These are phyloP conservation scores for Diaporthe humulicola DNA, from an alignment of 2,329 filamentous ascomycete genomes.

Conservation along the genomic window DNA sequence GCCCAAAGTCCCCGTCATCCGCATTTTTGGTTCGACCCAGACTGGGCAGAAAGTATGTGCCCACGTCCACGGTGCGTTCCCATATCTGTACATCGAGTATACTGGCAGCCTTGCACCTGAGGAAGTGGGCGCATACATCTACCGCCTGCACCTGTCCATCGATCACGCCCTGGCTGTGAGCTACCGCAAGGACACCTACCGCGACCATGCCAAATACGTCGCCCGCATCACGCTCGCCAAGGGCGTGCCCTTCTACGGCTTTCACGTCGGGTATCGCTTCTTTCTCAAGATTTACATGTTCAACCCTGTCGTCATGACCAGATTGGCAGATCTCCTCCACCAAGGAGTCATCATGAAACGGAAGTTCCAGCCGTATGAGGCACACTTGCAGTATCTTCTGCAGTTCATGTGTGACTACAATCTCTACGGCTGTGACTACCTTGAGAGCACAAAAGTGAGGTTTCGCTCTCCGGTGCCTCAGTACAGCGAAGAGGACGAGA, in stretches of 20 bases:
- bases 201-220: slow-evolving; percentile 78
- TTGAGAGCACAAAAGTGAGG: slow-evolving; percentile 77
- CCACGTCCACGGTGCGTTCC: slow-evolving; percentile 95
- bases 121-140: slow-evolving; percentile 81
- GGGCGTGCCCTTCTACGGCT: slow-evolving; percentile 95
- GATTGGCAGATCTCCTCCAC: slow-evolving; percentile 86
- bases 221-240: slow-evolving; percentile 94
- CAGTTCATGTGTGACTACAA: slow-evolving; percentile 99
- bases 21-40: slow-evolving; percentile 92
- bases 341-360: slow-evolving; percentile 90
- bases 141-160: slow-evolving; percentile 85
- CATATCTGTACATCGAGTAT: slow-evolving; percentile 95
- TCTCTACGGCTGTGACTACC: slow-evolving; percentile 91
- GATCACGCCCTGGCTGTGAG: slow-evolving; percentile 90
- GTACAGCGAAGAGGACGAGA: slow-evolving; percentile 71
- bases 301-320: slow-evolving; percentile 88
- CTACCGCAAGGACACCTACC: slow-evolving; percentile 82
- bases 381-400: slow-evolving; percentile 89
- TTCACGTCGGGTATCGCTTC: slow-evolving; percentile 89
- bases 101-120: slow-evolving; percentile 75
- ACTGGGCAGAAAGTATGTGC: slow-evolving; percentile 96
- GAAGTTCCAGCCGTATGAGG: slow-evolving; percentile 91
- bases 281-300: slow-evolving; percentile 97
- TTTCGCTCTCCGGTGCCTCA: slow-evolving; percentile 84
- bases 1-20: slow-evolving; percentile 85